Evolutionary conservation across 225 moss, liverwort and hornwort species (phyloP), one percentile per base, ranked within the genome.

Genomic region (Lunularia cruciata): DNA sequence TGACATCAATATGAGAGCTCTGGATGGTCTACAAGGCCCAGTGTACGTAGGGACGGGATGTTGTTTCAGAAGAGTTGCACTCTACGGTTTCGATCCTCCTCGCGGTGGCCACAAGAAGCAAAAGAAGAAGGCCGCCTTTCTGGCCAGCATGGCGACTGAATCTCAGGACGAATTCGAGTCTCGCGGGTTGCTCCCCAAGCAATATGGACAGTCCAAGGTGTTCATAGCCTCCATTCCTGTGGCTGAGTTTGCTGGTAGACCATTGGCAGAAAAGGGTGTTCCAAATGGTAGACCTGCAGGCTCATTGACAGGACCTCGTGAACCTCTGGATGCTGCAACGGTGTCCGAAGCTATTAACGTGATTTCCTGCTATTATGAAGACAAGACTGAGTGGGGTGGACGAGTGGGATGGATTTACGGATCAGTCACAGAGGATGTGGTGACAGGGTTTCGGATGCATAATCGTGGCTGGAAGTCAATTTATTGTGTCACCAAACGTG

Each of bases 341-440:
- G 84, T 89, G 8, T 85, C 89, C 1, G 89, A 89, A 49, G 89
- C 89, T 5, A 89, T 89, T 79, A 89, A 85, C 16, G 89, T 89
- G 25, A 89, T 89, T 30, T 89, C 89, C 2, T 89, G 89, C 74
- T 89, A 85, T 42, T 89, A 89, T 36, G 89, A 89, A 65, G 87
- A 89, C 60, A 89, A 89, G 65, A 89, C 89, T 1, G 89, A 89
- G 64, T 89, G 89, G 89, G 89, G 89, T 11, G 85, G 79, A 33
- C 85, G 89, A 10, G 89, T 89, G 16, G 89, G 89, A 19, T 89
- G 89, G 89, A 89, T 89, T 60, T 89, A 89, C 48, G 89, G 89
- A 10, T 89, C 89, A 27, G 89, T 89, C 22, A 89, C 89, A 20
- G 89, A 89, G 76, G 89, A 89, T 72, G 89, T 89, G 47, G 89